phyloP scores from a whole-genome alignment of 306 rosid species.

The Lathyrus aphaca region DNA sequence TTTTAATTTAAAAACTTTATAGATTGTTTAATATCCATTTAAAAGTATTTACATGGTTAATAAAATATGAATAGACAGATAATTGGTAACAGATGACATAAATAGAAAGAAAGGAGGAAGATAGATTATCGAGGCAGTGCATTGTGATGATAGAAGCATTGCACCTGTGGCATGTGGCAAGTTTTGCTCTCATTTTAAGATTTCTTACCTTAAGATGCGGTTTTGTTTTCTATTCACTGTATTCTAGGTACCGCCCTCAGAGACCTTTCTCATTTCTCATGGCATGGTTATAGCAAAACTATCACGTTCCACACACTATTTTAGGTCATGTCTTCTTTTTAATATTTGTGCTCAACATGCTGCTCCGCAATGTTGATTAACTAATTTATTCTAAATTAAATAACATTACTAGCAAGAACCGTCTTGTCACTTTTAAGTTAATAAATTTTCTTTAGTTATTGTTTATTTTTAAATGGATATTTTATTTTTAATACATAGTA shows the following conservation, averaged over 20 bases:
- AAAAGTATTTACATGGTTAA: too few relatives aligned
- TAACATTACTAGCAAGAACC: too few relatives aligned
- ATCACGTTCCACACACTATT: conserved; percentile 45
- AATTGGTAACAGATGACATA: neutral
- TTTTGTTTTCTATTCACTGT: conserved; percentile 33
- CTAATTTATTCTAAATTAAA: too few relatives aligned
- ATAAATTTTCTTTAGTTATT: too few relatives aligned
- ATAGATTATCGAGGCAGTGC: neutral
- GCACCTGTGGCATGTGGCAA: conserved; percentile 81
- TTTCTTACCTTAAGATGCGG: neutral
- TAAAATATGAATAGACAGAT: too few relatives aligned
- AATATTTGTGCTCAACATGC: conserved; percentile 9
- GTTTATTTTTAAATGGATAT: too few relatives aligned
- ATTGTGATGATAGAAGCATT: conserved; percentile 48
- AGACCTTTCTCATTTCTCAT: conserved; percentile 24
- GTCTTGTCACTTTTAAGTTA: too few relatives aligned
- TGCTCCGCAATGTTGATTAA: conserved; percentile 7
- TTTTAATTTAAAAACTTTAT: neutral
- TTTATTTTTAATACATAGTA: too few relatives aligned
- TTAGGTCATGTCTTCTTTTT: conserved; percentile 11
- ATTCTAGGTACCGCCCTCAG: conserved; percentile 65
- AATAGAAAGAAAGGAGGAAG: neutral
- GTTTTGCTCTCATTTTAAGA: conserved; percentile 8
- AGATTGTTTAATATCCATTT: too few relatives aligned
- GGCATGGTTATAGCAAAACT: conserved; percentile 40